A percentile compares a stretch with the other conserved stretches of the same genome.
These are phyloP conservation scores for Nannizziopsis arthrosporioides DNA, from an alignment of 2,329 filamentous ascomycete genomes.

Conservation along the genomic window DNA sequence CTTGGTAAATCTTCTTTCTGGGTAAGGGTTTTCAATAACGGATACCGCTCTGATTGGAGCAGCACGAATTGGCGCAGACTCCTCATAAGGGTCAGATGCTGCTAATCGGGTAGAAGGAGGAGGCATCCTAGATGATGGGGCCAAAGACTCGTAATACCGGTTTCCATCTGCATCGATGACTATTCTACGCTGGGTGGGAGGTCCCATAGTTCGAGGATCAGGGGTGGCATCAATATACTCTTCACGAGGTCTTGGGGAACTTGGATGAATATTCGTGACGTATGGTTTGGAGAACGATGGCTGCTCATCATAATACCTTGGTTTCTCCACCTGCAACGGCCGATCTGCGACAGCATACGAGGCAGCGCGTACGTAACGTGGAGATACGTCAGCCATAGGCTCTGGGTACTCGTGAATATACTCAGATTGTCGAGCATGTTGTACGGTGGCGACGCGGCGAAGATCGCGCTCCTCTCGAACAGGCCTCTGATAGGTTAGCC, in stretches of 20 bases:
- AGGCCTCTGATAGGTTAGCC: conserved; percentile 28
- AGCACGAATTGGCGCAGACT: conserved; percentile 22
- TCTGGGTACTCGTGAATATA: conserved; percentile 36
- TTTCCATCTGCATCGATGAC: conserved; percentile 74
- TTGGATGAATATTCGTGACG: conserved; percentile 13
- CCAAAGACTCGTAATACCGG: conserved; percentile 55
- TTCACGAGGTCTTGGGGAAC: conserved; percentile 28
- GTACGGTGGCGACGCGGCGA: conserved; percentile 37
- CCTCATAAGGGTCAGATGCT: conserved; percentile 27
- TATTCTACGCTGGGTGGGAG: conserved; percentile 52
- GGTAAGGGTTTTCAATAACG: conserved; percentile 33
- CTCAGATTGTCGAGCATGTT: conserved; percentile 35
- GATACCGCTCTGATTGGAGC: conserved; percentile 32
- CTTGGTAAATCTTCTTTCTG: conserved; percentile 31
- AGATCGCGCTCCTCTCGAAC: conserved; percentile 36
- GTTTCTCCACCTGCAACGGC: conserved; percentile 25
- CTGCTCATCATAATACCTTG: conserved; percentile 31
- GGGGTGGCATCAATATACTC: conserved; percentile 30
- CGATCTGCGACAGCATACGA: conserved; percentile 34
- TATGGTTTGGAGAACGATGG: conserved; percentile 19
- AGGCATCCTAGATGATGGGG: conserved; percentile 27
- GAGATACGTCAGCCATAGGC: conserved; percentile 27
- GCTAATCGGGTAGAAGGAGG: conserved; percentile 23
- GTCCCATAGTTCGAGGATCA: conserved; percentile 39
- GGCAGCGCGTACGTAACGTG: conserved; percentile 26